Evolutionary conservation across 441 rosid species (phyloP).

Genomic region (Gossypium lobatum): DNA sequence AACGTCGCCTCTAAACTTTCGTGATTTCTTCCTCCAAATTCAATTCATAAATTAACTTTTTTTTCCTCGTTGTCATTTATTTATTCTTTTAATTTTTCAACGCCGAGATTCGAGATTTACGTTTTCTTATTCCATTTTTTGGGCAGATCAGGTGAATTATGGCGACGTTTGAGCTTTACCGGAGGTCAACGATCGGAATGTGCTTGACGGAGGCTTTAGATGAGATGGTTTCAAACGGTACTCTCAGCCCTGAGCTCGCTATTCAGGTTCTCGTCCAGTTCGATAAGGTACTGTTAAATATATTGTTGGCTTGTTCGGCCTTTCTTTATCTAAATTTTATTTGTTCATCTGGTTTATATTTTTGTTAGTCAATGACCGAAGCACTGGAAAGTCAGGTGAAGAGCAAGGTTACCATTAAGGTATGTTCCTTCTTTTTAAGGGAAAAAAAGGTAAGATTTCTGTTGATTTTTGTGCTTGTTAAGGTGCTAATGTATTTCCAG

Average conservation of each 20-base stretch:
- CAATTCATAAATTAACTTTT: not conserved
- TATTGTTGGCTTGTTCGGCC: not conserved
- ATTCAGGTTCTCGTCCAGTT: slow-evolving; percentile 95
- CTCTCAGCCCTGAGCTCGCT: slow-evolving; percentile 90
- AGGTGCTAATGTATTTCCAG: not conserved
- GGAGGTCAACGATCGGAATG: slow-evolving; percentile 95
- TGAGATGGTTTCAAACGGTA: slow-evolving; percentile 90
- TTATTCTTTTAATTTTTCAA: not conserved
- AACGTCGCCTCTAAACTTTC: slow-evolving; percentile 25
- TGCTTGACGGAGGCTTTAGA: slow-evolving; percentile 92
- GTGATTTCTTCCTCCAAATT: slow-evolving; percentile 17
- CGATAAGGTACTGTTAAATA: slow-evolving; percentile 58
- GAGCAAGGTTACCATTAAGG: slow-evolving; percentile 90
- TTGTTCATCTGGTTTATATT: not conserved
- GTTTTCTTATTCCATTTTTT: not conserved
- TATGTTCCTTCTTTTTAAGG: slow-evolving; percentile 14
- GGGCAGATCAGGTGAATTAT: slow-evolving; percentile 45
- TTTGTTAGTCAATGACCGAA: slow-evolving; percentile 77
- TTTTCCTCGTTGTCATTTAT: not conserved
- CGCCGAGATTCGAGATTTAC: not conserved
- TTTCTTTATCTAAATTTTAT: not conserved
- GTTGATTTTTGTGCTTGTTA: not conserved
- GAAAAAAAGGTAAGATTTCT: not conserved
- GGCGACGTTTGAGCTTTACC: slow-evolving; percentile 95
- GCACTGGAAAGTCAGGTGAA: slow-evolving; percentile 85